Evolutionary conservation across 2,329 filamentous ascomycete genomes (phyloP).

Genomic region (Paraphaeosphaeria sporulosa): DNA sequence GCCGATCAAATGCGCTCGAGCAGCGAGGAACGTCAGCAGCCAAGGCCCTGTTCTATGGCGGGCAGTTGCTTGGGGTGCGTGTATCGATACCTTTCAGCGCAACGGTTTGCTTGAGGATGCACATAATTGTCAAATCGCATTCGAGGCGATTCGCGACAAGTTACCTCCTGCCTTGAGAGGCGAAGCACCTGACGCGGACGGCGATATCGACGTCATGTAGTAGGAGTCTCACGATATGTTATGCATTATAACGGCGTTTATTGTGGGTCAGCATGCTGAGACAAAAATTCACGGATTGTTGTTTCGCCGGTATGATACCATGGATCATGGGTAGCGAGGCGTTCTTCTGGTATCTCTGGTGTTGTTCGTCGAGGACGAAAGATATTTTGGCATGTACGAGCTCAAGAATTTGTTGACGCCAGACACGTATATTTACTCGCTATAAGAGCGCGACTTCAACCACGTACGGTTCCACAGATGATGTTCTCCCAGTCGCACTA

Average conservation of each 20-base stretch:
- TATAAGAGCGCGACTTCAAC: background rate
- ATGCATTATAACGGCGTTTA: conserved; percentile 4
- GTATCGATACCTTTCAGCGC: conserved; percentile 36
- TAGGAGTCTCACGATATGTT: background rate
- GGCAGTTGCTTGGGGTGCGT: conserved; percentile 42
- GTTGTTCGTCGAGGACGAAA: background rate
- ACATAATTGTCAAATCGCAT: conserved; percentile 25
- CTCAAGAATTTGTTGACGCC: background rate
- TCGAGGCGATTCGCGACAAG: conserved; percentile 29
- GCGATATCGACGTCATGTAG: conserved; percentile 23
- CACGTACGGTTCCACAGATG: background rate
- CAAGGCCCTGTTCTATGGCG: conserved; percentile 37
- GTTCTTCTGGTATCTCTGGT: background rate
- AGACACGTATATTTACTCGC: background rate
- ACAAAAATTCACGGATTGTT: background rate
- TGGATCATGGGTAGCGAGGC: background rate
- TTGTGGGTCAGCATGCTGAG: background rate
- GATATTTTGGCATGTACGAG: background rate
- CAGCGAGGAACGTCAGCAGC: conserved; percentile 36
- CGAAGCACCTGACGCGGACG: conserved; percentile 29
- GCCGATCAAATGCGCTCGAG: conserved; percentile 58
- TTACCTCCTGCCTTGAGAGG: conserved; percentile 36
- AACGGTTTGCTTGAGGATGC: conserved; percentile 40
- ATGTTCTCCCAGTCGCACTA: background rate
- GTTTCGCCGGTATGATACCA: conserved; percentile 10